These are phyloP conservation scores for Cercospora beticola DNA, from an alignment of 2,329 filamentous ascomycete genomes.

Conservation along the genomic window DNA sequence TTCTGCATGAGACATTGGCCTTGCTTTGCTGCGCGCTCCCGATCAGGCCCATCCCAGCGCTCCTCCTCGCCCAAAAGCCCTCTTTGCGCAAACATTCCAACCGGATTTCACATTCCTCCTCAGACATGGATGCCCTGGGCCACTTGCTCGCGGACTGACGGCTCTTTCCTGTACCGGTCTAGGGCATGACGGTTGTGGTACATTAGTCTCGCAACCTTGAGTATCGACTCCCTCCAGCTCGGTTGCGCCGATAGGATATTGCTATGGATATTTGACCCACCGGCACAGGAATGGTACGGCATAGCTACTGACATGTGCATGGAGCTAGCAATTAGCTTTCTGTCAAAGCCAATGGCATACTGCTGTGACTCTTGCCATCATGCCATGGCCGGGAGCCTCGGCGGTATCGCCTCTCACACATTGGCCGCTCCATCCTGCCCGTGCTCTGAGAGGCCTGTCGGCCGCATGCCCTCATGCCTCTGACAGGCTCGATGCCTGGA, in stretches of 20 bases:
- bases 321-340: slow-evolving; percentile 38
- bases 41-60: slow-evolving; percentile 10
- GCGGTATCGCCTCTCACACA: slow-evolving; percentile 27
- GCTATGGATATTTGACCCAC: slow-evolving; percentile 26
- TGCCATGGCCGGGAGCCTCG: slow-evolving; percentile 28
- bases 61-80: slow-evolving; percentile 12
- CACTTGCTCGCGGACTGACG: slow-evolving; percentile 3
- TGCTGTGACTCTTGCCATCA: slow-evolving; percentile 27
- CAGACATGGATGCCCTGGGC: slow-evolving; percentile 28
- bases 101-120: slow-evolving; percentile 16
- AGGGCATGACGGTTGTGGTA: slow-evolving; percentile 8
- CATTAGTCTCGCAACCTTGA: slow-evolving; percentile 27
- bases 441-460: slow-evolving; percentile 12
- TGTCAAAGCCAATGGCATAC: slow-evolving; percentile 34
- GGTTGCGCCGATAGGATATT: slow-evolving; percentile 19
- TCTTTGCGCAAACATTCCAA: slow-evolving; percentile 19
- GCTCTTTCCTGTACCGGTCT: slow-evolving; percentile 15
- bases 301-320: slow-evolving; percentile 28
- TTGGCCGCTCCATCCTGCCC: slow-evolving; percentile 19
- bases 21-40: slow-evolving; percentile 20
- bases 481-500: slow-evolving; percentile 16
- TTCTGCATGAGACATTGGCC: background rate
- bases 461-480: slow-evolving; percentile 19
- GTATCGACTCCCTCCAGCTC: slow-evolving; percentile 26
- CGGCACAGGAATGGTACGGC: slow-evolving; percentile 24